phyloP scores from a whole-genome alignment of 148 eudicot species.

The Selenicereus undatus region DNA sequence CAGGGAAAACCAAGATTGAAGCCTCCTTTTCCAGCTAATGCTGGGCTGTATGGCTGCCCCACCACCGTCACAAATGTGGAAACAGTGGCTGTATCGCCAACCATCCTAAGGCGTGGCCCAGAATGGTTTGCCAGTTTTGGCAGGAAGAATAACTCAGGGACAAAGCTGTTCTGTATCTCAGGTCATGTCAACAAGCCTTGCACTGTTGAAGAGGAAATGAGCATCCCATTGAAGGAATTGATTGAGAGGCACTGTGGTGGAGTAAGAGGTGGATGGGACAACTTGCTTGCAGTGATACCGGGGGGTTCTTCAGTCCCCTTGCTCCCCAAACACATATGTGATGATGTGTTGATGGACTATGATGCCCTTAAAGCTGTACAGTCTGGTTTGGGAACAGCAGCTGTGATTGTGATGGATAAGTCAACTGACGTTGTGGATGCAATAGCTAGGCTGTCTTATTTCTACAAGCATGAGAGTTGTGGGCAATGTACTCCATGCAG shows the following conservation, averaged over 20 bases:
- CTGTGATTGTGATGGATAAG: constrained; percentile 95
- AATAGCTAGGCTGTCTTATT: constrained; percentile 85
- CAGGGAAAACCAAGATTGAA: constrained; percentile 97
- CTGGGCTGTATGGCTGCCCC: constrained; percentile 90
- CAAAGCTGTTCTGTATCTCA: constrained; percentile 76
- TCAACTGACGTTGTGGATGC: constrained; percentile 93
- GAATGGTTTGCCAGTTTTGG: constrained; percentile 95
- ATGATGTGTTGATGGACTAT: constrained; percentile 92
- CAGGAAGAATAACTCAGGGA: constrained; percentile 85
- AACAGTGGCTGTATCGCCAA: constrained; percentile 94
- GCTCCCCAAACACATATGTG: constrained; percentile 72
- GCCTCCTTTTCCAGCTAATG: constrained; percentile 96
- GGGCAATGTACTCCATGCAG: constrained; percentile 94
- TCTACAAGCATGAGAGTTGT: constrained; percentile 94
- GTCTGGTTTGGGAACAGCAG: constrained; percentile 87
- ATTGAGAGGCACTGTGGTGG: constrained; percentile 96
- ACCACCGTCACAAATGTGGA: constrained; percentile 94
- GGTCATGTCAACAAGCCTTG: constrained; percentile 98
- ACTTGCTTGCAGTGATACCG: constrained; percentile 86
- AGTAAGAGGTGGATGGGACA: constrained; percentile 96
- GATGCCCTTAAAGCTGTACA: constrained; percentile 91
- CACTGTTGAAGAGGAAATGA: constrained; percentile 98
- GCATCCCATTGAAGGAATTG: constrained; percentile 81
- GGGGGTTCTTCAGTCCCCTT: constrained; percentile 96
- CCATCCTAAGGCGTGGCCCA: constrained; percentile 85